Base-by-base conservation (phyloP, 139 green algal species). In the Astrephomene gubernaculifera region DNA sequence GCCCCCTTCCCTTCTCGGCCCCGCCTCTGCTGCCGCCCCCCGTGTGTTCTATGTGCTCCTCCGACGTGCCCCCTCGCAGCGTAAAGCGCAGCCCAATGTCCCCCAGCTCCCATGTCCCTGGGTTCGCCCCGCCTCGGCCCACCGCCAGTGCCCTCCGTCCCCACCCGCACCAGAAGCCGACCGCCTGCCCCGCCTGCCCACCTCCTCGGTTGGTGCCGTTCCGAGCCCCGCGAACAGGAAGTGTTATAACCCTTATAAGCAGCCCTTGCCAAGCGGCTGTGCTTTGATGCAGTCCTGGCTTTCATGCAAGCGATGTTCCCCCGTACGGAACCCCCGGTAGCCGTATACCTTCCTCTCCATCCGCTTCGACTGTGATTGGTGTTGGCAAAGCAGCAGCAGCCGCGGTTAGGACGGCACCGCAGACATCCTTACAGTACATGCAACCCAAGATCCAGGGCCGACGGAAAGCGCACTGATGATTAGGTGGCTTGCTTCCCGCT, bases 131-230 rank as follows among this genome's bases (percentile, higher is more conserved):
- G 49, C 49, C 49, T 57, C 12, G 49, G 49, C 49, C 49, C 49
- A n/a, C 49, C 49, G 49, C 12, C 49, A 57, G 49, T 17, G 12
- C 49, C 70, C 70, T 19, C 43, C 41, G 27, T 25, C 41, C 31
- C 33, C 70, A 22, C 43, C 68, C 27, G 33, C 41, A 10, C 43
- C 70, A 2, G 31, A 29, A 4, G 43, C 24, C n/a, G 70, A 78
- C n/a, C 70, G 70, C 45, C 70, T 78, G 29, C 70, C 70, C 29
- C 70, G 43, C 6, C 41, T 78, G 10, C 61, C 70, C 27, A 41
- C 70, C 70, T 44, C 70, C 70, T 78, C 70, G 70, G 70, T 78
- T 78, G 70, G 70, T 78, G 27, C 70, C 70, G 24, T n/a, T 57
- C 49, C 49, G 49, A 57, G 49, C 12, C 12, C 49, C 49, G 49